Base-by-base conservation (phyloP, 2,329 filamentous ascomycete genomes). In the Sporothrix variecibatus region DNA sequence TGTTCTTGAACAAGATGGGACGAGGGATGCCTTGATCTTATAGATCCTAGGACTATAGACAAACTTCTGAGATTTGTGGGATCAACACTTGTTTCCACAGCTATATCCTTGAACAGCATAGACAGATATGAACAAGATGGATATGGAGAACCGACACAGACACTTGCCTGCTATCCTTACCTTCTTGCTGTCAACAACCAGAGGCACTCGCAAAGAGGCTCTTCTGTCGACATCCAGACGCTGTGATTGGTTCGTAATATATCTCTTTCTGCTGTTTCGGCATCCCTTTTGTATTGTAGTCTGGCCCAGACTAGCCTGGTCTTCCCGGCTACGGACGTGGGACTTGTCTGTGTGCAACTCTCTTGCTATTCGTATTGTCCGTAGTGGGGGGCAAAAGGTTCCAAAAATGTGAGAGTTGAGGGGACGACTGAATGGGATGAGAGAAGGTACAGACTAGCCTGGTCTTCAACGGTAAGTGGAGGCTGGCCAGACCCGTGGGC, bases 211-310 rank as follows among this genome's bases (percentile, higher is more conserved):
- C n/a, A 40, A 4, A 20, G 51, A 64, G 40, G 26, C 26, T 49
- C 40, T 15, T 71, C 34, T 60, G 51, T 60, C 9, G 51, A 46
- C 23, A 46, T 60, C 53, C 51, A 46, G 34, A 23, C 1, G 4
- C 23, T 64, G 15, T 73, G 72, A 73, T 71, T 73, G 72, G 72
- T 9, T 53, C 9, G 72, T 65, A 71, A 73, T 49, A 71, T 73
- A 73, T 73, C 56, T 65, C 11, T 43, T 71, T 73, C 17, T 46
- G 56, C 65, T 73, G 53, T 31, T 62, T 62, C 67, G 38, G 38
- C 23, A 23, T 49, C 40, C n/a, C 12, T 40, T 65, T 65, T 17
- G 17, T 26, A 17, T 26, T 43, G 62, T 12, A 26, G 62, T 17
- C 11, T 67, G 38, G n/a, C 28, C 17, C 31, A 17, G 62, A n/a